Percentiles rank a stretch among this genome's conserved stretches.
These are phyloP conservation scores for Pythium brachiatum DNA, from an alignment of 352 stramenopile species.

Conservation along the genomic window DNA sequence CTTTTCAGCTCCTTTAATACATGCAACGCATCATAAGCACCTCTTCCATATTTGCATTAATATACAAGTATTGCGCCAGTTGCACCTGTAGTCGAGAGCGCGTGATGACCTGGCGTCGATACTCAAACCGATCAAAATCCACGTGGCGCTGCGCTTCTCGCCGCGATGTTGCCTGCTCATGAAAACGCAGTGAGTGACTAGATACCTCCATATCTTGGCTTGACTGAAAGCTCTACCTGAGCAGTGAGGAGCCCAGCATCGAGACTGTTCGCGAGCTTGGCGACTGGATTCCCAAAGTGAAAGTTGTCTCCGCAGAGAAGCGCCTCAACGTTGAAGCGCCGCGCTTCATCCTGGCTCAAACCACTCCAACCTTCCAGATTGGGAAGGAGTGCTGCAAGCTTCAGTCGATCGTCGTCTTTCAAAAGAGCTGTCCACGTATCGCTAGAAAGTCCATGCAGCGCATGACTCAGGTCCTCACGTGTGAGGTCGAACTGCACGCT, in stretches of 20 bases:
- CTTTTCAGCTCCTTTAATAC: neutral
- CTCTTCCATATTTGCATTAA: no score
- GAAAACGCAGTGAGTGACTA: neutral
- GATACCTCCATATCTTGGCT: neutral
- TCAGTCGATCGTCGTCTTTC: neutral
- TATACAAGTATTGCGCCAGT: no score
- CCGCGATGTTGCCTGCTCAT: neutral
- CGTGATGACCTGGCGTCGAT: neutral
- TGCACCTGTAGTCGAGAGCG: neutral
- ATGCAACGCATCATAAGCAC: no score
- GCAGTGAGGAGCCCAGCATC: neutral
- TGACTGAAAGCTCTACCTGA: slow-evolving; percentile 2
- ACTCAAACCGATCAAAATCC: neutral
- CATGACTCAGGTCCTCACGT: neutral
- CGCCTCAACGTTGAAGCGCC: slow-evolving; percentile 8
- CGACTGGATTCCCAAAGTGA: slow-evolving; percentile 19
- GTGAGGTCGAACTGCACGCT: slow-evolving; percentile 6
- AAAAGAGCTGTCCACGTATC: slow-evolving; percentile 22
- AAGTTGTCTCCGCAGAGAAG: slow-evolving; percentile 18
- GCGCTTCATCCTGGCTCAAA: slow-evolving; percentile 8
- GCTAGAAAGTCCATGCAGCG: slow-evolving; percentile 6
- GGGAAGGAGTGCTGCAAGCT: slow-evolving; percentile 5
- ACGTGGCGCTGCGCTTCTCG: neutral
- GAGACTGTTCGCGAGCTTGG: neutral
- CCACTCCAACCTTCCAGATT: slow-evolving; percentile 10